phyloP scores from a whole-genome alignment of 2,329 filamentous ascomycete genomes.

The Fusarium protoensiforme region DNA sequence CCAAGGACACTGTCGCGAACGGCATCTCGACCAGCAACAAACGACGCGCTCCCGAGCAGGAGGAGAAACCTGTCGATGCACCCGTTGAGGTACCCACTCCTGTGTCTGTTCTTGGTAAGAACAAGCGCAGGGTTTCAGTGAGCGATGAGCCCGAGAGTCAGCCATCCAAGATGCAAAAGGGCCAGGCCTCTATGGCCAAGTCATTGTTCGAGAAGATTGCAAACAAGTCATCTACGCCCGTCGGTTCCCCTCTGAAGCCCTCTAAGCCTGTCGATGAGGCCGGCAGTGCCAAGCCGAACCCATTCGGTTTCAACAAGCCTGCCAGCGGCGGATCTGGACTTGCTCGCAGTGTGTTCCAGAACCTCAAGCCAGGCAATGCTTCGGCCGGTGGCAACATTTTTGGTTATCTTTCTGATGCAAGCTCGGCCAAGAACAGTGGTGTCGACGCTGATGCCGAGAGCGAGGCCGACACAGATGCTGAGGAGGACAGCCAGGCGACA shows the following conservation, averaged over 20 bases:
- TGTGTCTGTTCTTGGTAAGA: slow-evolving; percentile 53
- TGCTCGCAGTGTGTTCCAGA: slow-evolving; percentile 57
- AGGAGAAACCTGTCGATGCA: slow-evolving; percentile 51
- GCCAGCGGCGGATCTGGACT: slow-evolving; percentile 48
- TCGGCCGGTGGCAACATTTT: slow-evolving; percentile 63
- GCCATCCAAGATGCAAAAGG: slow-evolving; percentile 62
- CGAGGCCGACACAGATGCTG: slow-evolving; percentile 56
- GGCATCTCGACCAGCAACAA: slow-evolving; percentile 55
- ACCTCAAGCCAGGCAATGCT: slow-evolving; percentile 48
- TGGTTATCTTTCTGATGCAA: slow-evolving; percentile 67
- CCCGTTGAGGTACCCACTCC: slow-evolving; percentile 41
- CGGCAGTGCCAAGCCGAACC: slow-evolving; percentile 46
- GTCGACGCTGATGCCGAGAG: slow-evolving; percentile 60
- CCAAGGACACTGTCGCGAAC: slow-evolving; percentile 50
- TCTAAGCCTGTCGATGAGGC: slow-evolving; percentile 40
- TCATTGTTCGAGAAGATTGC: slow-evolving; percentile 68
- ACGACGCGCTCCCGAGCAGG: slow-evolving; percentile 58
- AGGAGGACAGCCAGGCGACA: slow-evolving; percentile 55
- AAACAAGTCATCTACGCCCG: slow-evolving; percentile 57
- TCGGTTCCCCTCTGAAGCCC: slow-evolving; percentile 47
- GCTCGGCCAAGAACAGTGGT: slow-evolving; percentile 65
- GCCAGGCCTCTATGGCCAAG: slow-evolving; percentile 64
- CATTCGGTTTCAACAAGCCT: slow-evolving; percentile 49
- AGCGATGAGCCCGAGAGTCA: slow-evolving; percentile 60
- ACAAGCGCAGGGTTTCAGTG: slow-evolving; percentile 63